Evolutionary conservation across 2,329 filamentous ascomycete species (phyloP).

Genomic region (Claviceps capensis): DNA sequence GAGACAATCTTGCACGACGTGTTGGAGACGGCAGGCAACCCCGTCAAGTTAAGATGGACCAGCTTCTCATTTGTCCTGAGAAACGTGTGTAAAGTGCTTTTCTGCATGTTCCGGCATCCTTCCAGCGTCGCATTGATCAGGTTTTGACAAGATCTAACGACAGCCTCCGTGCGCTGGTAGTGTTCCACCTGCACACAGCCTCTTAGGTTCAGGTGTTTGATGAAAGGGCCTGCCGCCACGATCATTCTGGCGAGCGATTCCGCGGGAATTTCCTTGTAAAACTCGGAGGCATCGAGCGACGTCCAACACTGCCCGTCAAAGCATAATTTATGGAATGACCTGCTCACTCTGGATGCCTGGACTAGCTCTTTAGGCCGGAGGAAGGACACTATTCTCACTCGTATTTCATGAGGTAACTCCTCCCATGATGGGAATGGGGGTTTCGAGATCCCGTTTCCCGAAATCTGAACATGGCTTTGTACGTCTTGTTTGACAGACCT

Average conservation of each 20-base stretch:
- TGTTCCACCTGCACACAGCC: slow-evolving; percentile 84
- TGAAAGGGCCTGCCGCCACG: slow-evolving; percentile 71
- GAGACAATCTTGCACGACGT: slow-evolving; percentile 77
- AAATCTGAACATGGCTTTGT: slow-evolving; percentile 9
- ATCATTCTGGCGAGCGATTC: slow-evolving; percentile 77
- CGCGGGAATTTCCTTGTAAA: slow-evolving; percentile 76
- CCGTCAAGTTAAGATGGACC: slow-evolving; percentile 75
- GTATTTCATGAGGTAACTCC: slow-evolving; percentile 69
- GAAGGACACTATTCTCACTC: slow-evolving; percentile 62
- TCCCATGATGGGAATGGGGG: slow-evolving; percentile 57
- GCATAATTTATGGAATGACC: slow-evolving; percentile 66
- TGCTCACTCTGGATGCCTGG: slow-evolving; percentile 62
- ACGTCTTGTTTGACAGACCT: slow-evolving; percentile 26
- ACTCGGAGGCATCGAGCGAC: slow-evolving; percentile 68
- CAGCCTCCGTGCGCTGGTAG: slow-evolving; percentile 60
- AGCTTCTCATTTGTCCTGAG: slow-evolving; percentile 61
- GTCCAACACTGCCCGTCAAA: slow-evolving; percentile 94
- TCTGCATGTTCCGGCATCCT: slow-evolving; percentile 74
- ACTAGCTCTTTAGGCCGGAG: slow-evolving; percentile 72
- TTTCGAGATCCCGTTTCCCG: slow-evolving; percentile 14
- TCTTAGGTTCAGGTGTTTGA: slow-evolving; percentile 78
- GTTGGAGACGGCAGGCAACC: slow-evolving; percentile 67
- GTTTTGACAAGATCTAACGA: slow-evolving; percentile 77
- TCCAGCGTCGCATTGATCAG: slow-evolving; percentile 79
- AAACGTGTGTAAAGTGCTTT: slow-evolving; percentile 63